These are phyloP conservation scores for Diaporthe velutina DNA, from an alignment of 2,329 filamentous ascomycete genomes.

Conservation along the genomic window DNA sequence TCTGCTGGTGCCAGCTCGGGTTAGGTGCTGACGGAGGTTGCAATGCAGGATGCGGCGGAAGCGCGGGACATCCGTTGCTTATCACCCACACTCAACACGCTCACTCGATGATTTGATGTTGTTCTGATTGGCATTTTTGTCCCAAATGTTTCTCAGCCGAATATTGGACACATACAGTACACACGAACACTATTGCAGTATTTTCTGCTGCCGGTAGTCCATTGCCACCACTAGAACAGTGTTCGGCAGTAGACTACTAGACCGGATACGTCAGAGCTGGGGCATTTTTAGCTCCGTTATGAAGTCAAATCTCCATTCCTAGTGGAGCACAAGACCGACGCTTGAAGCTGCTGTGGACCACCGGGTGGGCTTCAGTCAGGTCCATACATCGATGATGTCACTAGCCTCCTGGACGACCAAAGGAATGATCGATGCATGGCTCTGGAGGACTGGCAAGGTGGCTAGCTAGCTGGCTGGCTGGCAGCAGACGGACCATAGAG, in stretches of 20 bases:
- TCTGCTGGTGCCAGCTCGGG: not conserved
- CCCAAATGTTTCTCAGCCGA: not conserved
- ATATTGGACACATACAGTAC: not conserved
- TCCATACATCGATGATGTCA: slow-evolving; percentile 33
- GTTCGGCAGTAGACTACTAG: not conserved
- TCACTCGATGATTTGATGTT: not conserved
- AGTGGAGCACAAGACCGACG: slow-evolving; percentile 2
- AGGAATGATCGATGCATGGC: slow-evolving; percentile 1
- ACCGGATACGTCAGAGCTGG: slow-evolving; percentile 23
- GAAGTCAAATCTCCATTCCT: slow-evolving; percentile 29
- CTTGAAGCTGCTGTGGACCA: slow-evolving; percentile 12
- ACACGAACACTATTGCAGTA: no score
- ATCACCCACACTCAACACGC: not conserved
- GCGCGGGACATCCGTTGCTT: slow-evolving; percentile 1
- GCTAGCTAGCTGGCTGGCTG: not conserved
- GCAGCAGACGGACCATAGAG: not conserved
- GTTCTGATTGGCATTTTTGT: not conserved
- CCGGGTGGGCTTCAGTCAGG: not conserved
- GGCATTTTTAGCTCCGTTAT: slow-evolving; percentile 19
- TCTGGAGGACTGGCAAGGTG: not conserved
- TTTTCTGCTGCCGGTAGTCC: not conserved
- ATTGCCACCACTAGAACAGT: not conserved
- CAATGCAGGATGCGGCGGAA: not conserved
- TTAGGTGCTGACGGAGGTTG: not conserved
- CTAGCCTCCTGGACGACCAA: not conserved